phyloP scores from a whole-genome alignment of 2,329 filamentous ascomycete species.

The Huntiella omanensis region DNA sequence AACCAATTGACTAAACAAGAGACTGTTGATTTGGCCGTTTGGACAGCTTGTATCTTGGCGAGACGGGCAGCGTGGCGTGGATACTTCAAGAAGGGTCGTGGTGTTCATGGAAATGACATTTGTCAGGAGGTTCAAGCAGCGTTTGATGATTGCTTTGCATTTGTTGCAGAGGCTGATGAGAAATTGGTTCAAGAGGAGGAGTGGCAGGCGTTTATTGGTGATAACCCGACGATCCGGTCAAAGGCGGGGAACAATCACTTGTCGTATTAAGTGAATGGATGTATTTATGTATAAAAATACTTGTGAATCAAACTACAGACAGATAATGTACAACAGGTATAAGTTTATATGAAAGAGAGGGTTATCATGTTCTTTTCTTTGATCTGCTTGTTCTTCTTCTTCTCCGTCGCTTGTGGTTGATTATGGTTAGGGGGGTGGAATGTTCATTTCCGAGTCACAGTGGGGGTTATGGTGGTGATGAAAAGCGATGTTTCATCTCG shows the following conservation, averaged over 20 bases:
- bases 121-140: constrained; percentile 75
- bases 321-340: too few relatives aligned
- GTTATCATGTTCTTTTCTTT: neutral
- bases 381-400: neutral
- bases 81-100: constrained; percentile 68
- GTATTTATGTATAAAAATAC: too few relatives aligned
- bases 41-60: constrained; percentile 72
- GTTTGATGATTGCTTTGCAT: constrained; percentile 37
- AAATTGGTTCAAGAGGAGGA: too few relatives aligned
- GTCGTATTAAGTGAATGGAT: too few relatives aligned
- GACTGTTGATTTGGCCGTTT: constrained; percentile 61
- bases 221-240: too few relatives aligned
- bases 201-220: too few relatives aligned
- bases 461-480: too few relatives aligned
- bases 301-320: too few relatives aligned
- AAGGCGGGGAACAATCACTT: too few relatives aligned
- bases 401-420: neutral
- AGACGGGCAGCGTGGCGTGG: constrained; percentile 75
- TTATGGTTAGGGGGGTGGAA: neutral
- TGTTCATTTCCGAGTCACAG: too few relatives aligned
- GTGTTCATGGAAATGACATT: constrained; percentile 80
- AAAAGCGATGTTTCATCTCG: too few relatives aligned
- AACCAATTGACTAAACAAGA: constrained; percentile 28
- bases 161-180: constrained; percentile 48
- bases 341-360: too few relatives aligned